Evolutionary conservation across 1,284 basidiomycete genomes (phyloP).

Genomic region (Omphalotus olearius): DNA sequence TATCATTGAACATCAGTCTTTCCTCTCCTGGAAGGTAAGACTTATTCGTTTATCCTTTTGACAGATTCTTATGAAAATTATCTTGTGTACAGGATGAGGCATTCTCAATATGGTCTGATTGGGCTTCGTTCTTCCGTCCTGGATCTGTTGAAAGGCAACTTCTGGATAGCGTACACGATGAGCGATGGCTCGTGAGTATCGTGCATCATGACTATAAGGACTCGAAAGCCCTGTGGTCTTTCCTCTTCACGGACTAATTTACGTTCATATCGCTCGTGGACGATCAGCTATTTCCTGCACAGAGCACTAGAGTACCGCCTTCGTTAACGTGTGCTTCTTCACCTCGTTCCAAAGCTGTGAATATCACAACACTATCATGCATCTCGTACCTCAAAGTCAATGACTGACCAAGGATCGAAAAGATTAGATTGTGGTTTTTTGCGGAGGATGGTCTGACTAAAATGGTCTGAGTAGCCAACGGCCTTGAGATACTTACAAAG

Average conservation of each 20-base stretch:
- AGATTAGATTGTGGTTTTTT: too few relatives aligned
- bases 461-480: too few relatives aligned
- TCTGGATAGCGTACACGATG: slow-evolving; percentile 67
- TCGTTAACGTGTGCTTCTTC: too few relatives aligned
- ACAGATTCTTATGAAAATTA: not conserved
- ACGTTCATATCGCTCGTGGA: not conserved
- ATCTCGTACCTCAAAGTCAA: too few relatives aligned
- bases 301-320: not conserved
- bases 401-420: too few relatives aligned
- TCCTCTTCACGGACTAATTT: slow-evolving; percentile 49
- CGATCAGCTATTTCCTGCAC: too few relatives aligned
- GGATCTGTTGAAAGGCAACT: slow-evolving; percentile 69
- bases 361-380: too few relatives aligned
- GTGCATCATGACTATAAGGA: slow-evolving; percentile 94
- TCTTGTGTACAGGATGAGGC: slow-evolving; percentile 76
- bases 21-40: slow-evolving; percentile 87
- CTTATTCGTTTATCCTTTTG: not conserved
- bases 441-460: too few relatives aligned
- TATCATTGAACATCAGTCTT: slow-evolving; percentile 92
- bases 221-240: slow-evolving; percentile 79
- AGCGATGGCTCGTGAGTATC: slow-evolving; percentile 90
- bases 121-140: slow-evolving; percentile 86
- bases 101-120: slow-evolving; percentile 94
- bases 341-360: too few relatives aligned
- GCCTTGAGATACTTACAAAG: too few relatives aligned